A percentile compares a stretch with the other conserved stretches of the same genome.
Evolutionary conservation across 2,329 filamentous ascomycete genomes (phyloP).

Genomic region (Penicillium sp.): DNA sequence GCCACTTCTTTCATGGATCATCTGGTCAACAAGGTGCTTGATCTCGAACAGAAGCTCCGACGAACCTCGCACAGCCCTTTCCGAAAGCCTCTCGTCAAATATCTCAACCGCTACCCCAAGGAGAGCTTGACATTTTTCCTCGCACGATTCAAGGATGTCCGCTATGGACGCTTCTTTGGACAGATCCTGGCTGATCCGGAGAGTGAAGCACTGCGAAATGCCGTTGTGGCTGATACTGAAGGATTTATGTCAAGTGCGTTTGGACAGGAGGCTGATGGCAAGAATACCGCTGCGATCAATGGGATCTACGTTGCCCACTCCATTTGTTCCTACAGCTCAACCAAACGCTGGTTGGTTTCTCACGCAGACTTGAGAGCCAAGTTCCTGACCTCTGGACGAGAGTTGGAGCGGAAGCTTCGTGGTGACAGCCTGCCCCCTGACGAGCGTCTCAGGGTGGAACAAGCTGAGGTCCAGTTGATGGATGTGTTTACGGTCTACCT

Average conservation of each 20-base stretch:
- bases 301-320: constrained; percentile 82
- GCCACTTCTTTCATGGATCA: constrained; percentile 89
- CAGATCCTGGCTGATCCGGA: constrained; percentile 77
- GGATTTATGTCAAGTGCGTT: constrained; percentile 64
- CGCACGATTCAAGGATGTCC: constrained; percentile 76
- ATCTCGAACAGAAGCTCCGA: constrained; percentile 79
- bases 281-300: constrained; percentile 79
- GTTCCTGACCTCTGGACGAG: constrained; percentile 66
- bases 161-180: constrained; percentile 85
- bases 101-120: constrained; percentile 86
- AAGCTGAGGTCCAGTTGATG: constrained; percentile 86
- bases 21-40: constrained; percentile 84
- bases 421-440: constrained; percentile 66
- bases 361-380: constrained; percentile 58
- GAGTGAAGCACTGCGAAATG: constrained; percentile 71
- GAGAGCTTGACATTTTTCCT: constrained; percentile 81
- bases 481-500: constrained; percentile 79
- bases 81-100: constrained; percentile 83
- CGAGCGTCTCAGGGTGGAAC: constrained; percentile 80
- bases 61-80: constrained; percentile 91
- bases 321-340: constrained; percentile 65
- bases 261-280: constrained; percentile 65
- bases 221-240: constrained; percentile 70
- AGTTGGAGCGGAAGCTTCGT: constrained; percentile 72
- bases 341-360: constrained; percentile 64